phyloP scores from a whole-genome alignment of 2,329 filamentous ascomycete species.

The Chrysoporthe deuterocubensis region DNA sequence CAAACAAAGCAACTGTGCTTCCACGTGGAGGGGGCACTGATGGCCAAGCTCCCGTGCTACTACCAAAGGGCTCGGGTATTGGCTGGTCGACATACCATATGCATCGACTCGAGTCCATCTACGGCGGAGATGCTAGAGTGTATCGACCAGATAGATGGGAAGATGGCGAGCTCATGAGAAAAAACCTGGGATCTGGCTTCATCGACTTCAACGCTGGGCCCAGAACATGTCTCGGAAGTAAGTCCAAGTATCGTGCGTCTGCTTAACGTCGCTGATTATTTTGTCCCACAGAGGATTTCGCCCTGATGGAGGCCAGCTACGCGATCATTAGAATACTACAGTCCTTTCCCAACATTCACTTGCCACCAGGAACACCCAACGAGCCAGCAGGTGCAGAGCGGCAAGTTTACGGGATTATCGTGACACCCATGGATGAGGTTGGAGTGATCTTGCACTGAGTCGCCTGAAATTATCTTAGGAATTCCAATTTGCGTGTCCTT shows the following conservation, averaged over 20 bases:
- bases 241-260: background rate
- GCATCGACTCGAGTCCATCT: constrained; percentile 29
- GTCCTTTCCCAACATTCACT: constrained; percentile 31
- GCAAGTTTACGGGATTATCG: constrained; percentile 31
- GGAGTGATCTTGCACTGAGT: background rate
- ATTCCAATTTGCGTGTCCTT: no score
- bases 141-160: constrained; percentile 19
- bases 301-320: constrained; percentile 33
- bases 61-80: constrained; percentile 36
- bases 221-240: constrained; percentile 24
- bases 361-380: constrained; percentile 28
- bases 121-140: constrained; percentile 1
- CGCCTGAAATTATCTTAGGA: background rate
- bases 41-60: constrained; percentile 34
- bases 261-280: background rate
- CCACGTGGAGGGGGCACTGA: constrained; percentile 38
- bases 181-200: constrained; percentile 17
- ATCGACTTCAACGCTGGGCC: constrained; percentile 23
- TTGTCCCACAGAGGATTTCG: constrained; percentile 32
- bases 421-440: constrained; percentile 21
- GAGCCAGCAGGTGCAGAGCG: constrained; percentile 34
- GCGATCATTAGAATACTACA: constrained; percentile 32
- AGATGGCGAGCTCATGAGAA: constrained; percentile 8
- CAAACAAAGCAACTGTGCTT: constrained; percentile 32
- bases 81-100: constrained; percentile 35